Percentiles rank a stretch among this genome's conserved stretches.
Conservation (phyloP, 2,329 filamentous ascomycete species). For the Sporothrix globosa region DNA sequence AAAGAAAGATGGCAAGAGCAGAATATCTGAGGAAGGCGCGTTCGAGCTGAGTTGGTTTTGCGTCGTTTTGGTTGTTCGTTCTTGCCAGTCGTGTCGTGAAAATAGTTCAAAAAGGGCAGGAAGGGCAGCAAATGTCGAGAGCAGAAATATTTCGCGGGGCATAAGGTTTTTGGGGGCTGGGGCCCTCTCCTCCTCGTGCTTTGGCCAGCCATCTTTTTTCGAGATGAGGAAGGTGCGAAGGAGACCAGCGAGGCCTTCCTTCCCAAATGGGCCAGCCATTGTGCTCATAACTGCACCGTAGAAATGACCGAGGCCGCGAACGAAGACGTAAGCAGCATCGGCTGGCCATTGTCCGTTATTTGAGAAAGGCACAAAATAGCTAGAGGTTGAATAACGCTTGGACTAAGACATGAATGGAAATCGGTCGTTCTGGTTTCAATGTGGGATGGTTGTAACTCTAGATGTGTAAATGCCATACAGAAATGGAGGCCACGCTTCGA, state of each 20-base stretch:
- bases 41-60: neutral
- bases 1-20: neutral
- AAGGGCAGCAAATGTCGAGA: neutral
- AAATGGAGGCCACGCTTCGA: neutral
- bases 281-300: slow-evolving; percentile 3
- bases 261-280: slow-evolving; percentile 24
- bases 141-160: neutral
- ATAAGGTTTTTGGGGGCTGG: neutral
- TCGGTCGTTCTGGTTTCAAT: neutral
- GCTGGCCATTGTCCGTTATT: neutral
- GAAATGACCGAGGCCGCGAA: neutral
- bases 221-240: slow-evolving; percentile 28
- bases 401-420: neutral
- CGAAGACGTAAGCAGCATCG: slow-evolving; percentile 2
- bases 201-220: neutral
- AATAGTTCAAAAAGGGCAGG: slow-evolving; percentile 5
- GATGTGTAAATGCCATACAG: slow-evolving; percentile 10
- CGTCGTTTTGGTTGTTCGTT: neutral
- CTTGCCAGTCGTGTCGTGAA: slow-evolving; percentile 4
- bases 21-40: slow-evolving; percentile 29
- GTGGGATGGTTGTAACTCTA: neutral
- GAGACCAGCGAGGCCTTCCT: slow-evolving; percentile 14
- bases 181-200: neutral
- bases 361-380: neutral
- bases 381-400: neutral